Conservation (phyloP, 495 filamentous ascomycete genomes). For the Acidiella bohemica region DNA sequence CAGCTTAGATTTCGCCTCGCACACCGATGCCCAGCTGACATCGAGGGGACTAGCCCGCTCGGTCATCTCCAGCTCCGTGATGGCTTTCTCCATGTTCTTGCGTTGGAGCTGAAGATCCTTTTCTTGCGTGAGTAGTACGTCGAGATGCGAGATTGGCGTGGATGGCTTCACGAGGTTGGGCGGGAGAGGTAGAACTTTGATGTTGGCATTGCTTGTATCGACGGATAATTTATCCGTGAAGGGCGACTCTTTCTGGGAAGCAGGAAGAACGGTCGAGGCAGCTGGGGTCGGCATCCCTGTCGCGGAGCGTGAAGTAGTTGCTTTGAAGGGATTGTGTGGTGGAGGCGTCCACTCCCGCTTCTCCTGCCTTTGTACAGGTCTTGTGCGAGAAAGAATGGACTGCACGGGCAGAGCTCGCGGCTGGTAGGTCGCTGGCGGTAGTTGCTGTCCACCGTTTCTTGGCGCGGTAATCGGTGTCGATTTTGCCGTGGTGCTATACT, state of each 20-base stretch:
- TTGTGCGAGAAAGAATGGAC: slow-evolving; percentile 17
- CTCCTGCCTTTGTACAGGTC: slow-evolving; percentile 11
- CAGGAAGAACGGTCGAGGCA: not conserved
- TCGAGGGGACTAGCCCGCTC: slow-evolving; percentile 15
- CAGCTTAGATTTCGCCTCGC: slow-evolving; percentile 13
- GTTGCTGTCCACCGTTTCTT: not conserved
- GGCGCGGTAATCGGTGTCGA: not conserved
- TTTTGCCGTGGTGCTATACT: slow-evolving; percentile 1
- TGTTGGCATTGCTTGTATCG: not conserved
- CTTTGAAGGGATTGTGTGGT: slow-evolving; percentile 1
- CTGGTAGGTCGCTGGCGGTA: not conserved
- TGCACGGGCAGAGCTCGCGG: slow-evolving; percentile 12
- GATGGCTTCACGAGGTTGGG: not conserved
- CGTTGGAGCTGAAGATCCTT: slow-evolving; percentile 8
- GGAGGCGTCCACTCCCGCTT: slow-evolving; percentile 12
- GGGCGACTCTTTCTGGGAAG: not conserved
- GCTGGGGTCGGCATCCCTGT: not conserved
- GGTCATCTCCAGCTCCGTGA: slow-evolving; percentile 13
- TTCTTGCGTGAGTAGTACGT: slow-evolving; percentile 9
- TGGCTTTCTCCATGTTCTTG: slow-evolving; percentile 5
- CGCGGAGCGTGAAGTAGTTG: not conserved
- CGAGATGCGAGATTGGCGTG: slow-evolving; percentile 9
- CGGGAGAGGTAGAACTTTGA: slow-evolving; percentile 11
- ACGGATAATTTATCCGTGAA: not conserved
- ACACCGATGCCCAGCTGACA: slow-evolving; percentile 8